Evolutionary conservation across 768 basidiomycete species (phyloP), one percentile per base, ranked within the genome.

Genomic region (Agrocybe chaxingu): DNA sequence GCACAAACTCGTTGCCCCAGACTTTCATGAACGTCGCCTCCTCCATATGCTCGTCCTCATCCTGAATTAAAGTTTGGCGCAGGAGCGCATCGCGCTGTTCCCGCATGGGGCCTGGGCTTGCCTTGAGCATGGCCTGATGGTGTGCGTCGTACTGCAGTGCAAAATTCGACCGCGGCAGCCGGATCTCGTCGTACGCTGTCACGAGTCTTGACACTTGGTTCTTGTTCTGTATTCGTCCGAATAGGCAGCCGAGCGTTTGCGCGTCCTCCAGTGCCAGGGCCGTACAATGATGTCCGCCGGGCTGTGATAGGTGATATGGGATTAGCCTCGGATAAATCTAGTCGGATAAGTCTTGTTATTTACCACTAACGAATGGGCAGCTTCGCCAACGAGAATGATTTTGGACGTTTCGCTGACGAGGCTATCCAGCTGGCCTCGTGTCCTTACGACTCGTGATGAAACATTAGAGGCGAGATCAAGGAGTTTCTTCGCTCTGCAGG

Each of bases 241-340:
- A 84, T n/a, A 85, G 72, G 42, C 70, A 75, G 13, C 77, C 81
- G 12, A 85, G 63, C 4, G 79, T 76, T 48, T 81, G 79, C 0
- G 82, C 81, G 55, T 86, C 85, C 65, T 87, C 85, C 16, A 85
- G 67, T 3, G 71, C 72, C 48, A 84, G 69, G 8, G 75, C 74
- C 1, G 76, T 70, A 19, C 72, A 71, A 59, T 84, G 78, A 30
- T 75, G 71, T 1, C 75, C 76, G 31, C 75, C 73, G n/a, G 81
- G 81, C 83, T 84, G 51, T 24, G 42, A 50, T 38, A 29, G 7
- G 30, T n/a, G 6, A 39, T 11, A 32, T 18, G 13, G 37, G 37
- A 18, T 13, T 31, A 32, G 10, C 3, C 30, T 33, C 8, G 8
- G 6, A 43, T 34, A 8, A 18, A 35, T 10, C 3, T 8, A 13